Conservation (phyloP, 1,139 yeast genomes). For the Yamadazyma buinensis region DNA sequence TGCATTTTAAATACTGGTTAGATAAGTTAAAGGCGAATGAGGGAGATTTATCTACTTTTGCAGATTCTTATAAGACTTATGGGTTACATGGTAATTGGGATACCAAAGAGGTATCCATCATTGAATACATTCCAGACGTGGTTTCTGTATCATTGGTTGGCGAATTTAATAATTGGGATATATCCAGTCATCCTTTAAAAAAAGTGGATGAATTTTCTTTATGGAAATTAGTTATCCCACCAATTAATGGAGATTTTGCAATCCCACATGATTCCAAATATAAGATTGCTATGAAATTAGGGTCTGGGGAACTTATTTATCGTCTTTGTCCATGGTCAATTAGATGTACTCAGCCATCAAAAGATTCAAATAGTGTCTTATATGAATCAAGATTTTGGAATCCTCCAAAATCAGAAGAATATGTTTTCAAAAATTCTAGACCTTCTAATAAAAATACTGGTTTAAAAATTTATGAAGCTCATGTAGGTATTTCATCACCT, state of each 20-base stretch:
- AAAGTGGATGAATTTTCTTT: constrained; percentile 61
- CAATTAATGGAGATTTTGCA: constrained; percentile 55
- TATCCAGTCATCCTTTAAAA: constrained; percentile 50
- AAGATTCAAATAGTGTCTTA: constrained; percentile 21
- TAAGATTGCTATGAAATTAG: constrained; percentile 64
- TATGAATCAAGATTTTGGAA: constrained; percentile 96
- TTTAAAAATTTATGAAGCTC: constrained; percentile 89
- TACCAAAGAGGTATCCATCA: constrained; percentile 55
- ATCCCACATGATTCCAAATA: constrained; percentile 80
- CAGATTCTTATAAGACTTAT: constrained; percentile 60
- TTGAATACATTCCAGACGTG: constrained; percentile 93
- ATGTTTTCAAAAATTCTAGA: constrained; percentile 60
- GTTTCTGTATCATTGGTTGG: constrained; percentile 71
- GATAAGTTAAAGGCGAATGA: constrained; percentile 40
- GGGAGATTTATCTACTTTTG: constrained; percentile 47
- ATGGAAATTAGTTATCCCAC: constrained; percentile 58
- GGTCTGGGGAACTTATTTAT: constrained; percentile 68
- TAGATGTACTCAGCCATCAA: constrained; percentile 68
- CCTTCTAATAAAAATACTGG: constrained; percentile 50
- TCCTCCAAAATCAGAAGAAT: constrained; percentile 45
- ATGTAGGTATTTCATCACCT: constrained; percentile 90
- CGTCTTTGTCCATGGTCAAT: constrained; percentile 88
- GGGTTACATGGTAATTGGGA: constrained; percentile 66
- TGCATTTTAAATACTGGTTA: constrained; percentile 51
- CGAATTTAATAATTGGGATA: constrained; percentile 85